Percentiles rank a stretch among this genome's conserved stretches.
phyloP scores from a whole-genome alignment of 2,329 filamentous ascomycete species.

The Bipolaris oryzae region DNA sequence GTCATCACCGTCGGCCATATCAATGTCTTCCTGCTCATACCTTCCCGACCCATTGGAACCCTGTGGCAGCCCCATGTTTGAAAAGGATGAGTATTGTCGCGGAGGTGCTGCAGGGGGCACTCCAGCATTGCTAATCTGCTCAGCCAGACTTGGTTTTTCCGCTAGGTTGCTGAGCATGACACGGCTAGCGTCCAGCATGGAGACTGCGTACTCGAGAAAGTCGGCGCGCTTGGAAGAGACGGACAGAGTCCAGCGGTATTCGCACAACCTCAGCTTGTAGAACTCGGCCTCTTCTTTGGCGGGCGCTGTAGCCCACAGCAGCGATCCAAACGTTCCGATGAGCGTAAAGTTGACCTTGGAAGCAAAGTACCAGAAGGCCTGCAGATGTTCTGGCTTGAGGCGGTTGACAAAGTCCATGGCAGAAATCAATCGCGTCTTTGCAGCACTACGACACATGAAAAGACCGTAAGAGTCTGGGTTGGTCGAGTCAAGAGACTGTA shows the following conservation, averaged over 20 bases:
- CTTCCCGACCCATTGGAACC: slow-evolving; percentile 12
- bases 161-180: slow-evolving; percentile 53
- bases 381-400: slow-evolving; percentile 81
- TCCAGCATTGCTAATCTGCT: slow-evolving; percentile 47
- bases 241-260: slow-evolving; percentile 92
- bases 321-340: slow-evolving; percentile 89
- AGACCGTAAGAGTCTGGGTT: slow-evolving; percentile 77
- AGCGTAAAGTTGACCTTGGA: slow-evolving; percentile 91
- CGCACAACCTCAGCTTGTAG: slow-evolving; percentile 81
- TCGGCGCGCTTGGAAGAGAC: slow-evolving; percentile 77
- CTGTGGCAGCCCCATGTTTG: slow-evolving; percentile 30
- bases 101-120: slow-evolving; percentile 42
- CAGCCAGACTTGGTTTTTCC: slow-evolving; percentile 51
- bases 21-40: slow-evolving; percentile 31
- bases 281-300: slow-evolving; percentile 90
- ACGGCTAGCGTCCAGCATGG: slow-evolving; percentile 53
- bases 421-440: slow-evolving; percentile 91
- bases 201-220: slow-evolving; percentile 55
- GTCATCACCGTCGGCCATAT: slow-evolving; percentile 36
- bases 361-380: slow-evolving; percentile 92
- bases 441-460: slow-evolving; percentile 90
- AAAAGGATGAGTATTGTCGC: slow-evolving; percentile 24
- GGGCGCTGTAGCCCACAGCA: slow-evolving; percentile 87
- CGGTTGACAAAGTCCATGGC: slow-evolving; percentile 98
- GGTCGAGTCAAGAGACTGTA: slow-evolving; percentile 71